Evolutionary conservation across 1,139 yeast species (phyloP).

Genomic region (Zygoascus sp.): DNA sequence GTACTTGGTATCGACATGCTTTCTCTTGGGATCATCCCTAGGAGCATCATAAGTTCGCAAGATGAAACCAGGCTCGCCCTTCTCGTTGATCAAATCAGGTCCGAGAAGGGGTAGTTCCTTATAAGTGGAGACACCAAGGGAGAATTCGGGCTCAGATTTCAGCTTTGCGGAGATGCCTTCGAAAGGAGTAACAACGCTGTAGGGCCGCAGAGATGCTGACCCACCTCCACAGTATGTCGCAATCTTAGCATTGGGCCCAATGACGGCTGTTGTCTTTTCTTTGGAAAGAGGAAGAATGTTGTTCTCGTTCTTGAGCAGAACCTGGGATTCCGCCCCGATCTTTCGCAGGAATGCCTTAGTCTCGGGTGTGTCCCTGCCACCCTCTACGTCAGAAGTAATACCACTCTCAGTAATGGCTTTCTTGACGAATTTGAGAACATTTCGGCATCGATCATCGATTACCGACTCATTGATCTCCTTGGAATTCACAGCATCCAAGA

Average conservation of each 20-base stretch:
- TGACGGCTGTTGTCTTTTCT: constrained; percentile 42
- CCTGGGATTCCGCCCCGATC: constrained; percentile 48
- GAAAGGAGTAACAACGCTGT: constrained; percentile 45
- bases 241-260: constrained; percentile 49
- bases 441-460: constrained; percentile 44
- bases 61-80: constrained; percentile 43
- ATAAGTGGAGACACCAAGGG: constrained; percentile 39
- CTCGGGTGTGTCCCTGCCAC: constrained; percentile 44
- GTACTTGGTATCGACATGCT: constrained; percentile 38
- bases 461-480: constrained; percentile 25
- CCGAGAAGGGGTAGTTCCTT: constrained; percentile 34
- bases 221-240: constrained; percentile 51
- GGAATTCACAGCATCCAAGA: constrained; percentile 24
- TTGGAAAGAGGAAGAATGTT: constrained; percentile 42
- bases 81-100: constrained; percentile 23
- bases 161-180: constrained; percentile 40
- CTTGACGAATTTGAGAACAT: constrained; percentile 46
- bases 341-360: constrained; percentile 44
- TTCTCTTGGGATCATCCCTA: constrained; percentile 34
- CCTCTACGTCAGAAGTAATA: constrained; percentile 42
- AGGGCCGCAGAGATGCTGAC: constrained; percentile 46
- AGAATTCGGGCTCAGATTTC: constrained; percentile 32
- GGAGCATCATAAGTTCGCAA: constrained; percentile 44
- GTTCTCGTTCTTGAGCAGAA: constrained; percentile 50
- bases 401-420: constrained; percentile 40